Conservation (phyloP, 352 stramenopile species). For the Phytophthora multivora region DNA sequence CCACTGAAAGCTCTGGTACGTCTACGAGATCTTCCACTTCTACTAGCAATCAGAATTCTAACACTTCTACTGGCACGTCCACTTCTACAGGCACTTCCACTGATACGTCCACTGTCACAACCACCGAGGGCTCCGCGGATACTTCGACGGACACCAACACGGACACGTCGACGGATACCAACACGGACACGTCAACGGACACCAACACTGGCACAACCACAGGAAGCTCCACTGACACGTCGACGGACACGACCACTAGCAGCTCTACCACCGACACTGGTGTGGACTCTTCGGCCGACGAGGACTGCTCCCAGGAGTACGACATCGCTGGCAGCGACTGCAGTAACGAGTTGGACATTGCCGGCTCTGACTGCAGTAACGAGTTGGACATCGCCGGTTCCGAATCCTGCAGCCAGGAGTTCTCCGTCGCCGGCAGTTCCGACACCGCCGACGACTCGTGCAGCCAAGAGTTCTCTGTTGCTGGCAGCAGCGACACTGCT, state of each 20-base stretch:
- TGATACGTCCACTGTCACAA: slow-evolving; percentile 6
- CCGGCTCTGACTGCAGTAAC: slow-evolving; percentile 32
- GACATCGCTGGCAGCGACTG: slow-evolving; percentile 33
- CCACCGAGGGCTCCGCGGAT: not conserved
- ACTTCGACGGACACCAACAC: slow-evolving; percentile 7
- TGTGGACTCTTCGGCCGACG: slow-evolving; percentile 8
- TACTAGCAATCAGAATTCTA: not conserved
- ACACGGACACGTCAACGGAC: not conserved
- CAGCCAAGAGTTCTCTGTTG: slow-evolving; percentile 37
- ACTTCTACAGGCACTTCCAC: slow-evolving; percentile 20
- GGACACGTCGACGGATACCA: slow-evolving; percentile 5
- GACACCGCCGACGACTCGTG: slow-evolving; percentile 28
- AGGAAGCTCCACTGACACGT: slow-evolving; percentile 8
- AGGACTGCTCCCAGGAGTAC: slow-evolving; percentile 32
- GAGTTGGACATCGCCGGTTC: slow-evolving; percentile 35
- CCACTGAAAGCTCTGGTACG: slow-evolving; percentile 9
- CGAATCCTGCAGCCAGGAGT: slow-evolving; percentile 38
- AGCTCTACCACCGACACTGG: not conserved
- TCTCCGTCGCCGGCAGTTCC: slow-evolving; percentile 28
- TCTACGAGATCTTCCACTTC: slow-evolving; percentile 7
- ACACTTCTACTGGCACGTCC: not conserved
- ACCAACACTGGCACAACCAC: slow-evolving; percentile 4
- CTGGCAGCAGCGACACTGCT: slow-evolving; percentile 26
- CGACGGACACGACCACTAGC: slow-evolving; percentile 17
- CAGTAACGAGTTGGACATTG: slow-evolving; percentile 34